Conservation (phyloP, 2,329 filamentous ascomycete genomes). For the Metarhizium humberi region DNA sequence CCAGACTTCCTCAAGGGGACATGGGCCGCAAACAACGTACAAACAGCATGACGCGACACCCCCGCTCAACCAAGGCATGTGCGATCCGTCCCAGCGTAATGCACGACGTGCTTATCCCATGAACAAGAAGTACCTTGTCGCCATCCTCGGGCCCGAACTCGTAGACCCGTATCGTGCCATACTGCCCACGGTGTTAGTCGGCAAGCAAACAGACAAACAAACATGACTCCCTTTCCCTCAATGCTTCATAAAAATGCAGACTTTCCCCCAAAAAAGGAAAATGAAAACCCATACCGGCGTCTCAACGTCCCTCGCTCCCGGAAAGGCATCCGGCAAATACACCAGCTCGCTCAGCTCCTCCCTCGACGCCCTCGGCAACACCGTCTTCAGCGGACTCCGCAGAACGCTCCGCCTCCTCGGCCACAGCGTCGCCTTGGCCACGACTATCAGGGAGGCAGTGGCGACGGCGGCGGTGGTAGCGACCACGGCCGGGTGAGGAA, state of each 20-base stretch:
- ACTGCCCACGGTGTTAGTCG: conserved; percentile 25
- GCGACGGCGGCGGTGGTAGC: conserved; percentile 31
- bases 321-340: conserved; percentile 61
- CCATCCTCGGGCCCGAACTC: conserved; percentile 72
- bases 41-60: conserved; percentile 76
- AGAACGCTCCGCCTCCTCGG: conserved; percentile 30
- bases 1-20: conserved; percentile 5
- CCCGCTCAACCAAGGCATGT: conserved; percentile 53
- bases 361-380: conserved; percentile 24
- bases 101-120: conserved; percentile 78
- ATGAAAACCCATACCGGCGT: conserved; percentile 42
- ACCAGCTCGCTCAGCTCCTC: conserved; percentile 28
- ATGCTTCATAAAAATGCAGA: no score
- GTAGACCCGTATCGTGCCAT: conserved; percentile 68
- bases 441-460: conserved; percentile 28
- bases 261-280: not conserved
- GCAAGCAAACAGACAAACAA: not conserved
- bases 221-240: not conserved
- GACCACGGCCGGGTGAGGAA: conserved; percentile 16
- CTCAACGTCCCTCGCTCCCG: conserved; percentile 62
- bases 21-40: conserved; percentile 24
- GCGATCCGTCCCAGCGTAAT: conserved; percentile 62
- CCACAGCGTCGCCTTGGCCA: conserved; percentile 28
- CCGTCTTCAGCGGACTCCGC: conserved; percentile 34
- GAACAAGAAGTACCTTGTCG: conserved; percentile 66